Evolutionary conservation across 2,329 filamentous ascomycete species (phyloP).

Genomic region (Arthroderma sp.): DNA sequence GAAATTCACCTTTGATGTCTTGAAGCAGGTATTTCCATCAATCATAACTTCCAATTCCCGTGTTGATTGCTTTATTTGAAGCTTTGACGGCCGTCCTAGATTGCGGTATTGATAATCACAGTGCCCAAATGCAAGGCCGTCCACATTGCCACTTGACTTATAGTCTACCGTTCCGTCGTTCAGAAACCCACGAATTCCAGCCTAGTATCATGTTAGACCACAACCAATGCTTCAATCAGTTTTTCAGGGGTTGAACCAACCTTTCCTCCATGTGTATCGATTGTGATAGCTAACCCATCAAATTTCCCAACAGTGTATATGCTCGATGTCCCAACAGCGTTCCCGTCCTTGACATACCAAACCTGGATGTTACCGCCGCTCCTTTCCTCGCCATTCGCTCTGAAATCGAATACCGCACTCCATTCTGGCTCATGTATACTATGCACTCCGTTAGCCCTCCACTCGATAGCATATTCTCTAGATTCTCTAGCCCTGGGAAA

Average conservation of each 20-base stretch:
- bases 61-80: slow-evolving; percentile 59
- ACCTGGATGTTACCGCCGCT: slow-evolving; percentile 83
- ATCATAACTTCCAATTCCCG: slow-evolving; percentile 63
- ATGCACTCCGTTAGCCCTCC: not conserved
- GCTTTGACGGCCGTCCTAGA: slow-evolving; percentile 65
- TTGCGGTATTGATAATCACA: slow-evolving; percentile 89
- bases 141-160: slow-evolving; percentile 61
- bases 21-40: slow-evolving; percentile 72
- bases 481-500: not conserved
- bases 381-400: slow-evolving; percentile 72
- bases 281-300: slow-evolving; percentile 75
- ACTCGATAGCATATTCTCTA: not conserved
- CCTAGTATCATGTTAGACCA: slow-evolving; percentile 26
- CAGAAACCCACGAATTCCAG: slow-evolving; percentile 79
- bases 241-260: slow-evolving; percentile 24
- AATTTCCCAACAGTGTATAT: slow-evolving; percentile 77
- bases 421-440: slow-evolving; percentile 46
- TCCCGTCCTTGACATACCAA: slow-evolving; percentile 69
- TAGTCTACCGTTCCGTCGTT: slow-evolving; percentile 82
- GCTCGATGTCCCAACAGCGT: slow-evolving; percentile 57
- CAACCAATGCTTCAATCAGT: not conserved
- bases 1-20: slow-evolving; percentile 49
- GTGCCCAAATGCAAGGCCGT: slow-evolving; percentile 82
- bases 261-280: slow-evolving; percentile 69
- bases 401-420: slow-evolving; percentile 75